These are phyloP conservation scores for Malania oleifera DNA, from an alignment of 164 flowering plant genomes.

Conservation along the genomic window DNA sequence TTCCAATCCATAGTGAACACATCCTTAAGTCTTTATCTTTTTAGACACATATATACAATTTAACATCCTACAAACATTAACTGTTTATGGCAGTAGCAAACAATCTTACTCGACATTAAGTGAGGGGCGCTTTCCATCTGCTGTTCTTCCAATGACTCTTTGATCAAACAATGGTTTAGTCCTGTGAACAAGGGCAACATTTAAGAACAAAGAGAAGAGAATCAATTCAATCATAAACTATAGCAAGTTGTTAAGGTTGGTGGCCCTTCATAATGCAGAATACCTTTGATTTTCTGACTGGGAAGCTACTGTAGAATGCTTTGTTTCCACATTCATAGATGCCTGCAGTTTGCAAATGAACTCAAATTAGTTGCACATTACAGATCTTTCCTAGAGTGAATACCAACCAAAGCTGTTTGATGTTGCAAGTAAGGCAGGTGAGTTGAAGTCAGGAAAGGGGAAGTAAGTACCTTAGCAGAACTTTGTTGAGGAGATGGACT, in stretches of 20 bases:
- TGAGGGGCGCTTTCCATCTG: constrained; percentile 26
- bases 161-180: constrained; percentile 18
- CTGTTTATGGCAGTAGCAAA: neutral
- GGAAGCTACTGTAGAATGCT: constrained; percentile 26
- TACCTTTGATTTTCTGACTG: constrained; percentile 48
- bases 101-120: constrained; percentile 32
- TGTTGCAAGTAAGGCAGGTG: neutral
- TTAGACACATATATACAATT: too few species aligned
- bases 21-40: too few species aligned
- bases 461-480: constrained; percentile 29
- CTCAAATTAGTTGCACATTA: constrained; percentile 4
- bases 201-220: neutral
- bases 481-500: constrained; percentile 20
- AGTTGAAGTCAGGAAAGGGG: neutral
- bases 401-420: too few species aligned
- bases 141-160: constrained; percentile 25
- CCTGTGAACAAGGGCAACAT: constrained; percentile 27
- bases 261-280: neutral
- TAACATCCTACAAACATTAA: neutral
- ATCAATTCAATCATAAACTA: neutral
- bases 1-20: too few species aligned
- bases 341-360: constrained; percentile 36
- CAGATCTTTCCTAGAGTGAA: neutral
- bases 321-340: constrained; percentile 32
- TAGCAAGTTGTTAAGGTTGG: neutral